Percentiles rank a stretch among this genome's conserved stretches.
Conservation (phyloP, 2,329 filamentous ascomycete genomes). For the Plenodomus biglobosus region DNA sequence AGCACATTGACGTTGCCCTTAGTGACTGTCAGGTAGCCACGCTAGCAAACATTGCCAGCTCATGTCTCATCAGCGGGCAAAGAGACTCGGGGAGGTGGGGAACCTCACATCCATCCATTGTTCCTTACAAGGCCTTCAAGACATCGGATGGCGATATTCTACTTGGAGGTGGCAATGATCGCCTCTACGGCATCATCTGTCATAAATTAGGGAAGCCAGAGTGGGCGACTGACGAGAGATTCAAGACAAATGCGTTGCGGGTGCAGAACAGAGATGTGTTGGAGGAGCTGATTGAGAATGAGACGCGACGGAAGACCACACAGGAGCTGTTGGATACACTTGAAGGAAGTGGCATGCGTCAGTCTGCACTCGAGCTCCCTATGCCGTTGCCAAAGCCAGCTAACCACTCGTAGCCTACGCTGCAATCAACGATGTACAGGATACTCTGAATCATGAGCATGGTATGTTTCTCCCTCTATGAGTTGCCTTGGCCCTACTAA, state of each 20-base stretch:
- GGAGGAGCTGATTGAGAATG: conserved; percentile 74
- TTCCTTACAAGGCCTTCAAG: conserved; percentile 84
- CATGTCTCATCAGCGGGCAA: conserved; percentile 82
- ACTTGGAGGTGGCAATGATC: conserved; percentile 65
- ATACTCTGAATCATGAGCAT: conserved; percentile 80
- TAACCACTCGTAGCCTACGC: conserved; percentile 63
- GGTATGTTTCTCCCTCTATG: conserved; percentile 53
- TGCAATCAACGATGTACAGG: conserved; percentile 89
- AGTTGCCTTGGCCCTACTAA: background rate
- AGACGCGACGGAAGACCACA: conserved; percentile 77
- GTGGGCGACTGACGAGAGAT: conserved; percentile 60
- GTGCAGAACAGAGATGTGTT: conserved; percentile 73
- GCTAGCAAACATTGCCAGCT: conserved; percentile 92
- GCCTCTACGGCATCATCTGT: conserved; percentile 62
- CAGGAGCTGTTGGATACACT: conserved; percentile 83
- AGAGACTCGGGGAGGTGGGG: conserved; percentile 91
- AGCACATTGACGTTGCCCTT: conserved; percentile 88
- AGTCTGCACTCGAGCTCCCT: conserved; percentile 13
- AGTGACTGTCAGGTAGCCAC: conserved; percentile 96
- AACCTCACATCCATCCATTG: conserved; percentile 96
- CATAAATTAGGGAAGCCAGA: conserved; percentile 59
- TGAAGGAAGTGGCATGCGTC: conserved; percentile 82
- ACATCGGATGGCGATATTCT: conserved; percentile 65
- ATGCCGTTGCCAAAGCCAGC: background rate
- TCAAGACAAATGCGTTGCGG: conserved; percentile 60